phyloP scores from a whole-genome alignment of 2,329 filamentous ascomycete species.

The Epicoccum nigrum region DNA sequence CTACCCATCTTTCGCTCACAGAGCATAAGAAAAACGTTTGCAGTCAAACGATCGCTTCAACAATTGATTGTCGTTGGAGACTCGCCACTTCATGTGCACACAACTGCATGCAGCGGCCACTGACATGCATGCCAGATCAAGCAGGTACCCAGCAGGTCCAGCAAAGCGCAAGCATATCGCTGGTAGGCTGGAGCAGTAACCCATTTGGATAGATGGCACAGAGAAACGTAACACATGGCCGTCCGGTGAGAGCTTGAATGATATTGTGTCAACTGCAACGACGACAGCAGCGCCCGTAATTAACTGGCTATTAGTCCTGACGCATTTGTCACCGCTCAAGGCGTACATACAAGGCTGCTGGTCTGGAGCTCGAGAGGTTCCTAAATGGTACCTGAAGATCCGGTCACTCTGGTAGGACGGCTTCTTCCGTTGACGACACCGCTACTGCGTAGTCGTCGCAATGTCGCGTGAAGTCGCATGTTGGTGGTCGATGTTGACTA shows the following conservation, averaged over 20 bases:
- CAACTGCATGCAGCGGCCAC: slow-evolving; percentile 3
- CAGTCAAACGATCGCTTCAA: too few species aligned
- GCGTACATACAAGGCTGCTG: slow-evolving; percentile 24
- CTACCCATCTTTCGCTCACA: too few species aligned
- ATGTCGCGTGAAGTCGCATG: slow-evolving; percentile 6
- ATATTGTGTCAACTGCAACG: slow-evolving; percentile 16
- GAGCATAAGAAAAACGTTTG: not conserved
- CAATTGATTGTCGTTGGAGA: slow-evolving; percentile 13
- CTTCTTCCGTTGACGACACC: slow-evolving; percentile 16
- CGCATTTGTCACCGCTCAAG: slow-evolving; percentile 25
- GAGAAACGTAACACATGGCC: slow-evolving; percentile 31
- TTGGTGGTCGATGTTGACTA: not conserved
- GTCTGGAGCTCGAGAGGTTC: not conserved
- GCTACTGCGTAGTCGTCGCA: slow-evolving; percentile 19
- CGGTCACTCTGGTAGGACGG: slow-evolving; percentile 4
- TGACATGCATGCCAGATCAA: slow-evolving; percentile 8
- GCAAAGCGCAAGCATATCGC: slow-evolving; percentile 22
- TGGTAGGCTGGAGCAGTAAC: slow-evolving; percentile 21
- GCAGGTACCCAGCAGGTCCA: slow-evolving; percentile 15
- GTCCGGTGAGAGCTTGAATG: slow-evolving; percentile 34
- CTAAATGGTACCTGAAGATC: not conserved
- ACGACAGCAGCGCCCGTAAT: not conserved
- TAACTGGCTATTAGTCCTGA: slow-evolving; percentile 21
- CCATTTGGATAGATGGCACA: slow-evolving; percentile 4
- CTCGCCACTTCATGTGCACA: too few species aligned